A percentile compares a stretch with the other conserved stretches of the same genome.
Evolutionary conservation across 2,329 filamentous ascomycete genomes (phyloP).

Genomic region (Stromatinia cepivora): DNA sequence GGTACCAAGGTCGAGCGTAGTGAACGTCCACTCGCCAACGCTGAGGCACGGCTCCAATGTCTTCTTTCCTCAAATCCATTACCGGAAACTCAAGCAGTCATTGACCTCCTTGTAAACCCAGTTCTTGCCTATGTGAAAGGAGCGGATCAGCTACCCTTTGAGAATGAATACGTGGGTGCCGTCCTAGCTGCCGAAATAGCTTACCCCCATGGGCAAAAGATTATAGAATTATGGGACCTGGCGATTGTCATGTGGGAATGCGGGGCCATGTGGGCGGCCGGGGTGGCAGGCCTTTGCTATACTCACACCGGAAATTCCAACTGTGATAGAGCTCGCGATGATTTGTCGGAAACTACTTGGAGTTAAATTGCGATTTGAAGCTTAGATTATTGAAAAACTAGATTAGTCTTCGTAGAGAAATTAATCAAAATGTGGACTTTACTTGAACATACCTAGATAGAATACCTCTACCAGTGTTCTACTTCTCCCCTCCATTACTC

Average conservation of each 20-base stretch:
- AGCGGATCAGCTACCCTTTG: background rate
- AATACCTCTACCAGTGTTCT: no score
- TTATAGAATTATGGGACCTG: conserved; percentile 13
- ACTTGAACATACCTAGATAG: no score
- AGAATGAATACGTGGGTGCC: conserved; percentile 11
- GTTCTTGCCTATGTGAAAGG: background rate
- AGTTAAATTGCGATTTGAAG: background rate
- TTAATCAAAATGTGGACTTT: background rate
- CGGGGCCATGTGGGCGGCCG: conserved; percentile 4
- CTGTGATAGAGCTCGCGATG: conserved; percentile 14
- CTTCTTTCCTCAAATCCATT: background rate
- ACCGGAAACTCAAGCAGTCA: background rate
- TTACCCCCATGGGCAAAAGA: background rate
- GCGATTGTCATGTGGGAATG: conserved; percentile 9
- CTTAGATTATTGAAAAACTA: background rate
- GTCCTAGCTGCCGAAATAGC: conserved; percentile 5
- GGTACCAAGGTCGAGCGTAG: conserved; percentile 7
- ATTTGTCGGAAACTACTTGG: conserved; percentile 13
- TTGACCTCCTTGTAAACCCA: background rate
- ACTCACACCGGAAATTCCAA: conserved; percentile 5
- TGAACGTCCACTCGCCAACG: background rate
- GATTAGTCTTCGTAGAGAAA: rapidly evolving
- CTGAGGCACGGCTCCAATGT: conserved; percentile 8
- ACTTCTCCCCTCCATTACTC: no score
- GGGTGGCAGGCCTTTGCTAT: conserved; percentile 4